Base-by-base conservation (phyloP, 2,329 filamentous ascomycete genomes). In the Hypoxylon sp. region DNA sequence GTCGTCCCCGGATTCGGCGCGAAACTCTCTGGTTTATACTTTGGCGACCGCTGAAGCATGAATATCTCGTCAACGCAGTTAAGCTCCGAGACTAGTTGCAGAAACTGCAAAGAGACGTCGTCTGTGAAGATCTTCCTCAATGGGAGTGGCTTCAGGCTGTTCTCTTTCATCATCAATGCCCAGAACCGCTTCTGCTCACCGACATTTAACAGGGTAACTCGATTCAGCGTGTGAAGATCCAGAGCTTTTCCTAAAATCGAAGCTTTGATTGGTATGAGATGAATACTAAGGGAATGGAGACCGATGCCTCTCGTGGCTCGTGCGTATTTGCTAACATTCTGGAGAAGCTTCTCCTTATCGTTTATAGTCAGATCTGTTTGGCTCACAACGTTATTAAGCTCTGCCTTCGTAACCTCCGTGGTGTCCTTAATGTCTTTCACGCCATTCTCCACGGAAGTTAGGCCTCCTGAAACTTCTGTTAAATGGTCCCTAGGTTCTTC, bases 101-200 rank as follows among this genome's bases (percentile, higher is more conserved):
- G 75, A 63, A 91, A 90, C 0, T 81, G 76, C 1, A 78, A 71
- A 0, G 87, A 86, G 19, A 90, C 88, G 68, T 91, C 86, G 73
- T 92, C 90, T 0, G 88, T 91, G 71, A 87, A 88, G 60, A 92
- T 86, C 68, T 85, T 87, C 53, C 83, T 81, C 46, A 92, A 77
- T 0, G 84, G 81, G 44, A 91, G 78, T 0, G 86, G 83, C 8
- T 81, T 78, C 0, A 80, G 72, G 55, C 82, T 82, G 74, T 90
- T 88, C 71, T 89, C 83, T 70, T 84, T 86, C 17, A 82, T 78
- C 46, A 91, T 78, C 61, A 86, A 77, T 1, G 81, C 80, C 90
- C 90, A 92, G 68, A 91, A 85, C 0, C 84, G 80, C 29, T 82
- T 82, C 75, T 92, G 90, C 4, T 85, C 81, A 1, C 90, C 90